Base-by-base conservation (phyloP, 2,329 filamentous ascomycete species). In the Colletotrichum lentis region DNA sequence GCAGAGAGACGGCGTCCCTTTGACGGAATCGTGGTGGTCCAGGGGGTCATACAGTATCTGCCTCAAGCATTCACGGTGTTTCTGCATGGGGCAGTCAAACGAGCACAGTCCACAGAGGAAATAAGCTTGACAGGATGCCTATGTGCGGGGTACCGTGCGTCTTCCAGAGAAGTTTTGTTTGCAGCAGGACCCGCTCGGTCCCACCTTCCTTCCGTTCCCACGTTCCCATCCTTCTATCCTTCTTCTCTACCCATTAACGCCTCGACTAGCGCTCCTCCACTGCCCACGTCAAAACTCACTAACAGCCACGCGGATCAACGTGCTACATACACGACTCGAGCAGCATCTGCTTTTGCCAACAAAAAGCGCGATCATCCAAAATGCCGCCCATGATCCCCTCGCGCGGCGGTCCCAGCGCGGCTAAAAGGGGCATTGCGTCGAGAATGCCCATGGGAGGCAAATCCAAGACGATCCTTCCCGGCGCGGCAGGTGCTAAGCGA, bases 321-420 rank as follows among this genome's bases (percentile, higher is more conserved):
- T 39, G n/a, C n/a, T 5, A 11, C 3, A 39, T 5, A 11, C 3
- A 39, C 52, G 10, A 54, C n/a, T 7, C 1, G 8, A 7, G 22
- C 8, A n/a, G 0, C 12, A 20, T 18, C 52, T 18, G 11, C 39
- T 3, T 0, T 2, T 47, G 7, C 22, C 18, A n/a, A 41, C 8
- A 3, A 35, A 35, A 0, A 10, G 31, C 6, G 3, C 3, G 43
- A 7, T 24, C 6, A 22, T 10, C 12, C 43, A 74, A 7, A 1
- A 77, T 78, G 74, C 73, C 76, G 10, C 74, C 76, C 0, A 74
- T 74, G 0, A 61, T 72, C 1, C 61, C 74, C 0, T 63, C 64
- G 6, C 74, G 78, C 1, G 79, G 79, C 0, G 78, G 79, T 0
- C 77, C 77, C 2, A 64, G 65, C 14, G 66, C 53, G 3, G 31